These are phyloP conservation scores for Gyromitra esculenta DNA, from an alignment of 2,329 filamentous ascomycete genomes.

Conservation along the genomic window DNA sequence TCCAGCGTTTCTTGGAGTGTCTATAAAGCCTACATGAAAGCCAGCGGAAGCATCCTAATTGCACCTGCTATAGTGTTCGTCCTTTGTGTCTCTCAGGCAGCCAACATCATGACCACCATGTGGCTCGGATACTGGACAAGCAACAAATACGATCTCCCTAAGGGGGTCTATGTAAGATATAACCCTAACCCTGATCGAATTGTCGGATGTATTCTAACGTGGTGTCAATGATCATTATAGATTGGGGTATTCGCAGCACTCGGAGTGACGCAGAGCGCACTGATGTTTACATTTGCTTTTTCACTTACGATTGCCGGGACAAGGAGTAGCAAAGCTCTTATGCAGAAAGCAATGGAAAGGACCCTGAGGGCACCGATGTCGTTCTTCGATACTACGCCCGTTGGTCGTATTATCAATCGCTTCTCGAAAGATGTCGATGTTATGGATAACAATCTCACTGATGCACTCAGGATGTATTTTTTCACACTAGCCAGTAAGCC, in stretches of 20 bases:
- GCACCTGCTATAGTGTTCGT: constrained; percentile 72
- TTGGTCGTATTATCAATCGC: constrained; percentile 94
- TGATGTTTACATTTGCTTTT: constrained; percentile 84
- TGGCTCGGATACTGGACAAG: constrained; percentile 97
- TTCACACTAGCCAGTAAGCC: constrained; percentile 73
- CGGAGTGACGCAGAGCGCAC: constrained; percentile 73
- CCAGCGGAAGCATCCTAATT: constrained; percentile 76
- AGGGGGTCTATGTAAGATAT: constrained; percentile 75
- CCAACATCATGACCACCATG: constrained; percentile 86
- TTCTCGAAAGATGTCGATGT: constrained; percentile 96
- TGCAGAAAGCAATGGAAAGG: constrained; percentile 79
- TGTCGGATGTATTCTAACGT: constrained; percentile 22
- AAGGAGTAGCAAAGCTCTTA: constrained; percentile 80
- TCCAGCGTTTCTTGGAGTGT: constrained; percentile 81
- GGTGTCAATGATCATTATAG: constrained; percentile 60
- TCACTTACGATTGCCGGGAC: constrained; percentile 82
- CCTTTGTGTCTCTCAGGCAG: constrained; percentile 77
- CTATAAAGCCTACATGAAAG: constrained; percentile 78
- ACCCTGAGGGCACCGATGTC: constrained; percentile 75
- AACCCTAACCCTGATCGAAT: constrained; percentile 21
- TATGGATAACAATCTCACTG: constrained; percentile 91
- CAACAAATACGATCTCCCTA: constrained; percentile 74
- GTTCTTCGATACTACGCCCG: constrained; percentile 96
- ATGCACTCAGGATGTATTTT: constrained; percentile 92
- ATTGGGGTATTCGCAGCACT: constrained; percentile 76